Percentiles rank a stretch among this genome's conserved stretches.
Conservation (phyloP, 345 rosid species). For the Trapa bicornis region DNA sequence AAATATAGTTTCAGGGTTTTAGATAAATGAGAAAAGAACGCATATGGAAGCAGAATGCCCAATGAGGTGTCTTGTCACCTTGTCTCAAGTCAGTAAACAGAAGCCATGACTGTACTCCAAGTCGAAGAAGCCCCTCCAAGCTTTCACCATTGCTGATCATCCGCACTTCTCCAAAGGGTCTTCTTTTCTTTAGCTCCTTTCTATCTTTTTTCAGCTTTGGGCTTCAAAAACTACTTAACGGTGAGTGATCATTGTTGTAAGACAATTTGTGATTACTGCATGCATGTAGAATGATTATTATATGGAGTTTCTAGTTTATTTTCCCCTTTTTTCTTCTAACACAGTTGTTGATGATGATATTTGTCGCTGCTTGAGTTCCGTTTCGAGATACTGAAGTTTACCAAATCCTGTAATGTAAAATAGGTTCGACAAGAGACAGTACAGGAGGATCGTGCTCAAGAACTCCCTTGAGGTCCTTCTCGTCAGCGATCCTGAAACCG, state of each 20-base stretch:
- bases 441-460: slow-evolving; percentile 47
- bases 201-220: background rate
- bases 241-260: background rate
- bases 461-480: slow-evolving; percentile 69
- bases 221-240: background rate
- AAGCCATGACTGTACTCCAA: background rate
- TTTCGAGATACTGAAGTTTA: background rate
- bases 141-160: background rate
- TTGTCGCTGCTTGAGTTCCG: background rate
- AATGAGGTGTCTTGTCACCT: background rate
- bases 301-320: background rate
- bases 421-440: slow-evolving; percentile 43
- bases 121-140: background rate
- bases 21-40: too few species aligned
- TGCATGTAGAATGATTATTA: background rate
- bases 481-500: slow-evolving; percentile 81
- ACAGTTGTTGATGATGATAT: too few species aligned
- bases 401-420: background rate
- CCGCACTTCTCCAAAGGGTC: background rate
- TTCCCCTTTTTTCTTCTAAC: too few species aligned
- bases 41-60: background rate
- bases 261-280: background rate
- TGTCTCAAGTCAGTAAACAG: background rate
- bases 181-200: background rate
- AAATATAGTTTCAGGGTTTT: too few species aligned